phyloP scores from a whole-genome alignment of 1,284 basidiomycete genomes.

The Ustilago vetiveriae region DNA sequence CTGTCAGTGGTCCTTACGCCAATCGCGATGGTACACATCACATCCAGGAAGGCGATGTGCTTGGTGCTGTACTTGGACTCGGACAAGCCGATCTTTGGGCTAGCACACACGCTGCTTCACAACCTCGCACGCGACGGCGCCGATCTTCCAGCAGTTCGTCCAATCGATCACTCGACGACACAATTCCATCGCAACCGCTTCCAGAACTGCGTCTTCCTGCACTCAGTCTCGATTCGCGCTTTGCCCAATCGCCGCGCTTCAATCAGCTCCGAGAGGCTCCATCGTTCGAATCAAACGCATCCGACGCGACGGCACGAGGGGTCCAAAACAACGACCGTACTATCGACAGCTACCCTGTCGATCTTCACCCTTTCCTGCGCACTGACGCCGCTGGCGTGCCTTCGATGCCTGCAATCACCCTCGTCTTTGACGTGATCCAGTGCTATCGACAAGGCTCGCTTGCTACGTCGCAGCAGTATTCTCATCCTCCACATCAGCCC shows the following conservation, averaged over 20 bases:
- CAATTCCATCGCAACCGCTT: background rate
- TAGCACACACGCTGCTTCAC: conserved; percentile 3
- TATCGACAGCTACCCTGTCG: conserved; percentile 19
- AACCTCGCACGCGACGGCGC: conserved; percentile 2
- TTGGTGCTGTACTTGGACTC: conserved; percentile 60
- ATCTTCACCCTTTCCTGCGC: conserved; percentile 24
- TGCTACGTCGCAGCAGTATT: background rate
- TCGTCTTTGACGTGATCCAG: conserved; percentile 56
- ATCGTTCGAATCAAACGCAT: conserved; percentile 45
- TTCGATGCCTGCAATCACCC: conserved; percentile 5
- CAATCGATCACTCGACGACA: background rate
- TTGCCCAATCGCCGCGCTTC: conserved; percentile 25
- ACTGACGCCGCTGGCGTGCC: background rate
- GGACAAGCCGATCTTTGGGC: conserved; percentile 36
- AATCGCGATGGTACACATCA: conserved; percentile 20
- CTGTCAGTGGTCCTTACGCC: conserved; percentile 34
- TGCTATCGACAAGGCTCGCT: conserved; percentile 28
- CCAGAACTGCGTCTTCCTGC: conserved; percentile 35
- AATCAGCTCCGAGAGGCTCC: conserved; percentile 46
- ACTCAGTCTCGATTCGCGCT: conserved; percentile 20
- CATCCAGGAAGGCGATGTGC: conserved; percentile 56
- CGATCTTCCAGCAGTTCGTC: conserved; percentile 31
- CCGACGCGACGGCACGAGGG: conserved; percentile 35
- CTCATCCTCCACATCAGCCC: background rate
- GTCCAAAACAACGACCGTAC: conserved; percentile 6